Evolutionary conservation across 805 yeast genomes (phyloP), one percentile per base, ranked within the genome.

Genomic region (Schwanniomyces occidentalis): DNA sequence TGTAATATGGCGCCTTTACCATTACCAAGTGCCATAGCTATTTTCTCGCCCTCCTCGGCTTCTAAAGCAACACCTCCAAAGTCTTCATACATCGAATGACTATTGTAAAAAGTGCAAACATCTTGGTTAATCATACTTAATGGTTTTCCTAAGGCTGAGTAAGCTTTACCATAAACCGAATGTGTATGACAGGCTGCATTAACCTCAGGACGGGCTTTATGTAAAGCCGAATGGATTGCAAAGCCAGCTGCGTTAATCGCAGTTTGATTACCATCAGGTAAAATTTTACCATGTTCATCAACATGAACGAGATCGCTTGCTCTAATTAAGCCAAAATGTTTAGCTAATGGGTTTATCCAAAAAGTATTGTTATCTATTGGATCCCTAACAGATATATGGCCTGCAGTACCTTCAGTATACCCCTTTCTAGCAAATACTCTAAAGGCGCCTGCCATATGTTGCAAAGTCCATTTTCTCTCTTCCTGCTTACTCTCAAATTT

Each of bases 281-380:
- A 55, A 6, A 66, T 53, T 30, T 60, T 55, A 12, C 73, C 68
- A 8, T 56, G 40, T 27, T 52, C 60, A 39, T 61, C 65, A 16
- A 63, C 56, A 41, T 65, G 72, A 13, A 66, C 70, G 51, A 66
- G 48, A 42, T 66, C 71, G 27, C 56, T 46, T 9, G 68, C 69
- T 29, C 56, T 61, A 29, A 66, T 58, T 30, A 65, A 44, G 10
- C 62, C 63, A 43, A 84, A 87, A 58, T 87, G 95, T 45, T 71
- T 73, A n/a, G 84, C 91, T 44, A 87, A 65, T 4, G 96, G 95
- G 61, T 87, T 87, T 55, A 87, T 85, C 95, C 95, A 87, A 57
- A 87, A 87, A 3, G 91, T 84, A 29, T 69, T 56, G n/a, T 83
- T 83, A 44, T 82, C 78, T 27, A 84, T 78, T 3, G 96, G 95